phyloP scores from a whole-genome alignment of 306 rosid species.

The Canavalia gladiata region DNA sequence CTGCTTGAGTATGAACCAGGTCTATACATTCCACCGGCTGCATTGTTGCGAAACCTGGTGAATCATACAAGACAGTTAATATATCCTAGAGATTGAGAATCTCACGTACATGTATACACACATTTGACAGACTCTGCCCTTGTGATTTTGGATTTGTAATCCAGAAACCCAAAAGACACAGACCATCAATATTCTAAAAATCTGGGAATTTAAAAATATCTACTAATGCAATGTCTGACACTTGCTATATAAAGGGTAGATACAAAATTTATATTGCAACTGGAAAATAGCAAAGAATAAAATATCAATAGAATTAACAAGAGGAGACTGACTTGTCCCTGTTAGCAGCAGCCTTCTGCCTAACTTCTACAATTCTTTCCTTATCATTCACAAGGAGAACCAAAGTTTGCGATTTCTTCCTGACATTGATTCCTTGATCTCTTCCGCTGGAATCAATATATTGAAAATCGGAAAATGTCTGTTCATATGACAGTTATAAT shows the following conservation, averaged over 20 bases:
- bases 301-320: conserved; percentile 24
- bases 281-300: conserved; percentile 10
- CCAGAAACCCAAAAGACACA: conserved; percentile 32
- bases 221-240: neutral
- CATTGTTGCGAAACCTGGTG: conserved; percentile 77
- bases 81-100: conserved; percentile 36
- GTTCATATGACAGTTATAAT: conserved; percentile 50
- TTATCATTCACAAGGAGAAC: conserved; percentile 90
- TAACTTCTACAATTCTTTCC: conserved; percentile 82
- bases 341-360: conserved; percentile 91
- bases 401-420: conserved; percentile 88
- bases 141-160: conserved; percentile 31
- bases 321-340: conserved; percentile 81
- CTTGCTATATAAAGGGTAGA: conserved; percentile 25
- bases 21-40: conserved; percentile 83
- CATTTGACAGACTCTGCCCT: conserved; percentile 19
- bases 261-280: neutral
- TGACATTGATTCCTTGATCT: conserved; percentile 95
- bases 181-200: conserved; percentile 28
- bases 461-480: conserved; percentile 86
- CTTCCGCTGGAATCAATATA: conserved; percentile 92
- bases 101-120: neutral
- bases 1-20: conserved; percentile 69
- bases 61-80: conserved; percentile 46
- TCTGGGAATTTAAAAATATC: conserved; percentile 2